phyloP scores from a whole-genome alignment of 2,329 filamentous ascomycete species.

The Pseudogymnoascus verrucosus region DNA sequence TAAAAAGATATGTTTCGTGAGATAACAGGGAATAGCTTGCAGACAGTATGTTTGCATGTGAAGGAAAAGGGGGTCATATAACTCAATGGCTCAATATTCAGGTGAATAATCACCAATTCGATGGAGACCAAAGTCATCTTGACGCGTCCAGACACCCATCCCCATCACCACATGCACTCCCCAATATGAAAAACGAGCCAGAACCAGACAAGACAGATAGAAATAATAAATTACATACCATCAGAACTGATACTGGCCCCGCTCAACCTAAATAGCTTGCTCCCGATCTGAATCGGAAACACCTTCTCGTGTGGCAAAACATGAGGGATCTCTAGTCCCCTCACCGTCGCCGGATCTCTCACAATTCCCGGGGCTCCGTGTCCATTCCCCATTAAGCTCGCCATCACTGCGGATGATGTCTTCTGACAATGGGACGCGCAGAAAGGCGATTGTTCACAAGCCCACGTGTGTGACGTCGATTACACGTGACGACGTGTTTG shows the following conservation, averaged over 20 bases:
- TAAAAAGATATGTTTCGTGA: neutral
- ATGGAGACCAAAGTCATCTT: neutral
- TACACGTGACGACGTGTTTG: neutral
- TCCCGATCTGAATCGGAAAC: constrained; percentile 64
- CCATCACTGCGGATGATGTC: neutral
- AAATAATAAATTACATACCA: constrained; percentile 42
- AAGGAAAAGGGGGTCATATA: neutral
- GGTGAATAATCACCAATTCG: neutral
- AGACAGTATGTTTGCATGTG: neutral
- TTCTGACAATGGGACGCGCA: neutral
- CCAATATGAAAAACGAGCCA: neutral
- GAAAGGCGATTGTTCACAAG: neutral
- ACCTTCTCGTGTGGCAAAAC: constrained; percentile 35
- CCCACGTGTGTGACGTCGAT: neutral
- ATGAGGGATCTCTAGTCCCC: constrained; percentile 24
- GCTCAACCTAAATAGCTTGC: constrained; percentile 59
- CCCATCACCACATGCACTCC: neutral
- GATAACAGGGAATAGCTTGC: neutral
- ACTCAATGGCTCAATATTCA: neutral
- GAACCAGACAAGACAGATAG: neutral
- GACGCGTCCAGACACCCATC: neutral
- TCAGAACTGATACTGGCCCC: constrained; percentile 64
- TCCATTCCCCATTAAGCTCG: neutral
- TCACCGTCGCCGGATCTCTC: constrained; percentile 15
- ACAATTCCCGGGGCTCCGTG: constrained; percentile 17